Conservation (phyloP, 2,329 filamentous ascomycete species). For the Lecanicillium sp. region DNA sequence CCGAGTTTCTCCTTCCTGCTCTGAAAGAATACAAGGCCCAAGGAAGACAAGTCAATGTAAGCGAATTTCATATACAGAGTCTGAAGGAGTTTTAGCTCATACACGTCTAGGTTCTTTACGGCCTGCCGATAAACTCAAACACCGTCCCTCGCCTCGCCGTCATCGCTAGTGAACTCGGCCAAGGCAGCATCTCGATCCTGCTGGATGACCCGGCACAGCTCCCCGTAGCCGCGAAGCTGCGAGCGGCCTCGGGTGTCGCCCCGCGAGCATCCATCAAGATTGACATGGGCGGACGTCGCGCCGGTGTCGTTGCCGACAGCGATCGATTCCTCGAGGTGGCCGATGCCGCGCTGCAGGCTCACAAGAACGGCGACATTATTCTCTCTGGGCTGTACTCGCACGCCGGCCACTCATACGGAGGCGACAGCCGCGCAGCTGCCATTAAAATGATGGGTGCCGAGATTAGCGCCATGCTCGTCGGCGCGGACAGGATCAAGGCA, state of each 20-base stretch:
- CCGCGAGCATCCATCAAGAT: slow-evolving; percentile 64
- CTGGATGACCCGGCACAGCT: slow-evolving; percentile 62
- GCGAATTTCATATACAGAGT: slow-evolving; percentile 11
- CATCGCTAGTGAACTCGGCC: slow-evolving; percentile 48
- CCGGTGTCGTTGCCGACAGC: slow-evolving; percentile 50
- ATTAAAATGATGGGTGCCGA: slow-evolving; percentile 22
- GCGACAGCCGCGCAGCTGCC: slow-evolving; percentile 22
- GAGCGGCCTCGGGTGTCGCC: slow-evolving; percentile 32
- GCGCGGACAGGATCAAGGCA: slow-evolving; percentile 13
- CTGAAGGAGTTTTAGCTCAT: neutral
- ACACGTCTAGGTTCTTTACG: slow-evolving; percentile 55
- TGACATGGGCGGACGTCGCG: slow-evolving; percentile 65
- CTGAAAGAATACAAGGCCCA: slow-evolving; percentile 48
- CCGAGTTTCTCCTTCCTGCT: slow-evolving; percentile 56
- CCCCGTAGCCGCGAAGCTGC: slow-evolving; percentile 32
- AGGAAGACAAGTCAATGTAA: slow-evolving; percentile 52
- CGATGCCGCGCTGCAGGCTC: slow-evolving; percentile 23
- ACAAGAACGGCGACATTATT: slow-evolving; percentile 19
- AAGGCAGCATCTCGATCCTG: slow-evolving; percentile 53
- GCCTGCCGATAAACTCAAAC: slow-evolving; percentile 59
- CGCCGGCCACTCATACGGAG: slow-evolving; percentile 61
- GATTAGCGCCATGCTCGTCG: slow-evolving; percentile 19
- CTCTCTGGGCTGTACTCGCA: slow-evolving; percentile 67
- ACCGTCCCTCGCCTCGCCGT: slow-evolving; percentile 50
- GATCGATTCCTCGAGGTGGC: slow-evolving; percentile 40